Evolutionary conservation across 2,329 filamentous ascomycete genomes (phyloP), one percentile per base, ranked within the genome.

Genomic region (Fusarium oxysporum): DNA sequence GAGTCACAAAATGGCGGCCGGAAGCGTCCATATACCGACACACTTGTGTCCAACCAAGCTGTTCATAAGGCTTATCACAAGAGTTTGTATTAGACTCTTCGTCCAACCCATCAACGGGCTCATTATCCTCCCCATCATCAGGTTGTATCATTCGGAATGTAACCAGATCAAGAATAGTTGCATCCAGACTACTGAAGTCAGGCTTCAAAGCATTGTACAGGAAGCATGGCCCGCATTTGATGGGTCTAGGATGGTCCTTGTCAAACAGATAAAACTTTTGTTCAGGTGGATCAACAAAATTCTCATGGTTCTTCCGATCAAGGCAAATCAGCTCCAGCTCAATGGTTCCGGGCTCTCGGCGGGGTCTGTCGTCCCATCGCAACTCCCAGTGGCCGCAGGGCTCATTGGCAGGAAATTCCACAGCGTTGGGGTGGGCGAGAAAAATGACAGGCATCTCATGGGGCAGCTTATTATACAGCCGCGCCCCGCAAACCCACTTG

Each of bases 261-360:
- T 35, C 50, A 12, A 37, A 25, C 2, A 38, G 8, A 38, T 11
- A 10, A 4, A 37, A 37, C 13, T 13, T 11, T 6, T 37, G 8
- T 6, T 3, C 32, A 1, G 6, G 17, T 2, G 10, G 33, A 2
- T 21, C 23, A 21, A 6, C 21, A 9, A n/a, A 28, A 12, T 14
- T 10, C 7, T 19, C 23, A 2, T 19, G 50, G 21, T 35, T 17
- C 8, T 19, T 19, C 0, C 17, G 23, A 28, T 37, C 33, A 25
- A 53, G 23, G 19, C 50, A 53, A 23, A 53, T 37, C 17, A 53
- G 17, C 8, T 53, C 50, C 23, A 53, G 14, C 33, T 53, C 50
- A 21, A 53, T 21, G 19, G 50, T 37, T 7, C 50, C 50, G 5
- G 33, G 50, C 5, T 53, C 50, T 21, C 23, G 19, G 3, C 50